Percentiles rank a stretch among this genome's conserved stretches.
Conservation (phyloP, 352 stramenopile genomes). For the Phytopythium delawarense region DNA sequence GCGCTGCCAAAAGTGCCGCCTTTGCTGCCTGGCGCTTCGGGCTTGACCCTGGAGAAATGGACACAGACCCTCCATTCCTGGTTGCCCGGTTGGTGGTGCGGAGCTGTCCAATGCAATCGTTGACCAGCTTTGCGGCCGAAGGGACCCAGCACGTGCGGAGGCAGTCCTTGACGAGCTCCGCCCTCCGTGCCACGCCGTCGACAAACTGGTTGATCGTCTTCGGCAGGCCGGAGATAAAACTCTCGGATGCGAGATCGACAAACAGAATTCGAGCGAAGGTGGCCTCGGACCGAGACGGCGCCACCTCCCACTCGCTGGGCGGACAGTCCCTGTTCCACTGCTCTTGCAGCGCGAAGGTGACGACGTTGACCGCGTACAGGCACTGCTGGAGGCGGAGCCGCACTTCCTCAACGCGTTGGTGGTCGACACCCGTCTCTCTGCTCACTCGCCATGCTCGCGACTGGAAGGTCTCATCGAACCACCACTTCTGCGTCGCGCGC, state of each 20-base stretch:
- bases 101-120: slow-evolving; percentile 54
- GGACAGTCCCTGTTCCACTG: slow-evolving; percentile 81
- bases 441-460: slow-evolving; percentile 79
- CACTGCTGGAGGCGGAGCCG: slow-evolving; percentile 40
- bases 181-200: slow-evolving; percentile 66
- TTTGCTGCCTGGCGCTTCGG: slow-evolving; percentile 4
- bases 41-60: neutral
- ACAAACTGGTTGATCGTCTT: slow-evolving; percentile 85
- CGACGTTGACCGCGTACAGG: slow-evolving; percentile 70
- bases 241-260: slow-evolving; percentile 60
- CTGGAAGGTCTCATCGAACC: slow-evolving; percentile 70
- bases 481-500: slow-evolving; percentile 81
- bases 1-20: too few species aligned
- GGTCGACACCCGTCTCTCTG: slow-evolving; percentile 70
- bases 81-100: neutral
- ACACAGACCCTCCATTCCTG: neutral
- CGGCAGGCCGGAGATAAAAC: slow-evolving; percentile 69
- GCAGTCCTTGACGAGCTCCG: slow-evolving; percentile 83
- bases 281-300: slow-evolving; percentile 18
- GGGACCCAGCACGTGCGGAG: slow-evolving; percentile 81
- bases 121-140: slow-evolving; percentile 61
- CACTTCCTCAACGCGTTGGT: slow-evolving; percentile 31
- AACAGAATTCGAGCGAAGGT: slow-evolving; percentile 80
- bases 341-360: slow-evolving; percentile 85
- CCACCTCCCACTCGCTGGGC: slow-evolving; percentile 69